Base-by-base conservation (phyloP, 73 alveolate species). In the Tetrahymena malaccensis region DNA sequence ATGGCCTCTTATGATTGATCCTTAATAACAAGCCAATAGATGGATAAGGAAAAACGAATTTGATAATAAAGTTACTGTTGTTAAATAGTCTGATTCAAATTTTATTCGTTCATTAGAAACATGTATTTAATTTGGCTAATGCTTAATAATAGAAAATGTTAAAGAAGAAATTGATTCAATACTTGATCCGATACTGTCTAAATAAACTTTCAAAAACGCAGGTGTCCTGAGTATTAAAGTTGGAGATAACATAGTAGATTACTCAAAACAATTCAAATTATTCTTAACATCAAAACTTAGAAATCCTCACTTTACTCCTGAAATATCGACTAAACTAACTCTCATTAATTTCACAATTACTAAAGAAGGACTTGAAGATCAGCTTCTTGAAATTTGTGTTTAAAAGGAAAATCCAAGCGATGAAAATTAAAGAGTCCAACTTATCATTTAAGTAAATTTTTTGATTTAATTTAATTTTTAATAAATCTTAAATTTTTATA, bases 271-370 rank as follows among this genome's bases (percentile, higher is more conserved):
- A 22, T 94, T 94, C 95, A 94, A 96, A 21, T 97, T 99, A 93
- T 99, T 97, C 98, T 97, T 99, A 97, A 99, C 99, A 55, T 99
- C 99, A 27, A 99, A 99, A 98, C 98, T 98, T 97, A 97, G 99
- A 58, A 99, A 99, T 96, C 99, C 99, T 94, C 99, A 99, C 97
- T 99, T 99, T 96, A 99, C 99, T 34, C 99, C 99, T 21, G 99
- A 99, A 96, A 98, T 99, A 34, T 97, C 99, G 6, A 98, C 99
- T 31, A 98, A 99, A 85, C 98, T 98, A 38, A 96, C 97, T 43
- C 94, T 99, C 85, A 98, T 99, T 55, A 99, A 99, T 98, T 99
- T 98, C 96, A 98, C 99, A 43, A 99, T 99, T 58, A 99, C 98
- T 93, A 99, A 98, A 94, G 96, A 98, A 96, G 99, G 99, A 38